Base-by-base conservation (phyloP, 2,329 filamentous ascomycete genomes). In the Fusarium tuaranense region DNA sequence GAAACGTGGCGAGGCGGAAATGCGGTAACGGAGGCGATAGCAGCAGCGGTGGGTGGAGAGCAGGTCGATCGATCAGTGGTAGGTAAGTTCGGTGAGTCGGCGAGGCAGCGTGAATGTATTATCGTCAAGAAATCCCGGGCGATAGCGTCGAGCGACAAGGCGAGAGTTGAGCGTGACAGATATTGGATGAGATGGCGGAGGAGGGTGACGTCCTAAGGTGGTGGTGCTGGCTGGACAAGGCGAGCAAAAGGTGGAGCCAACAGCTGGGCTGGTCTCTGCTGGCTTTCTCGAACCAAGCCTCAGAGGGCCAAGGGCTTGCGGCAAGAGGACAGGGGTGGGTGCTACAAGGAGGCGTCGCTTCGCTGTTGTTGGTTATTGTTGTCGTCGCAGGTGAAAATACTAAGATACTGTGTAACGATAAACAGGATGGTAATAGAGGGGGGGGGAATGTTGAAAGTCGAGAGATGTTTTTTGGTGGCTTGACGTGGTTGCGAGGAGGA, bases 381-480 rank as follows among this genome's bases (percentile, higher is more conserved):
- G 44, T 74, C 46, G 69, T 57, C 68, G 65, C 69, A 72, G 62
- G 64, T 66, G 65, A 53, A 44, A 57, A 53, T 58, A 27, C 69
- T 55, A 41, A 64, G 57, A 53, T 67, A 68, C 51, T 71, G 72
- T 63, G 67, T 65, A 71, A 73, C 72, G 63, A 61, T 68, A 73
- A 53, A 70, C 39, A 59, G 63, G 65, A 59, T 58, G 66, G 58
- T 57, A 38, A 36, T 70, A 46, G 67, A 34, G 36, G 36, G 61
- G 44, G 57, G 48, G 41, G 9, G 30, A 32, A 39, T 34, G 44
- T 39, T 32, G 20, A 9, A 46, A 65, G 67, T 69, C 44, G 61
- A 72, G 58, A 63, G 48, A 72, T 74, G 72, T 73, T 70, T 64
- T 74, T 74, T 59, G 72, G 72, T 74, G 69, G 72, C 69, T 75